Evolutionary conservation across 2,329 filamentous ascomycete species (phyloP).

Genomic region (Berkeleyomyces rouxiae): DNA sequence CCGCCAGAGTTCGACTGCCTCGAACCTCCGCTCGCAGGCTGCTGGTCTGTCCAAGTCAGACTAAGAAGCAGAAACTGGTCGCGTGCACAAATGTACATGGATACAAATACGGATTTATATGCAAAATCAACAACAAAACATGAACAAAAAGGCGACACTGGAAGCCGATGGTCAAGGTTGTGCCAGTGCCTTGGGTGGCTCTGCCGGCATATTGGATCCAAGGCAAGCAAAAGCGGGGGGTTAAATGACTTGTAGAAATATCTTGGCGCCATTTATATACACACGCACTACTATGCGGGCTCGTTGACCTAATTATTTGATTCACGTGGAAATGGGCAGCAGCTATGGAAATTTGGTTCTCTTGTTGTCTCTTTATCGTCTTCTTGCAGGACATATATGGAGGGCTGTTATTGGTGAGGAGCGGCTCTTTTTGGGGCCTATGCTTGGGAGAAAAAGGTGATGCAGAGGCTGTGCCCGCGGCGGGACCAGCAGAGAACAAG

Average conservation of each 20-base stretch:
- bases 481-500: not conserved
- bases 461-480: not conserved
- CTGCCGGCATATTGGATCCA: not conserved
- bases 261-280: not conserved
- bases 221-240: not conserved
- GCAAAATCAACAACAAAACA: not conserved
- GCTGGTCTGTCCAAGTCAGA: conserved; percentile 58
- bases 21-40: conserved; percentile 68
- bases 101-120: not conserved
- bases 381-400: no score
- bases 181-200: not conserved
- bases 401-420: no score
- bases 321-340: no score
- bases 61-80: conserved; percentile 25
- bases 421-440: no score
- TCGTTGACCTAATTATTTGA: not conserved
- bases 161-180: not conserved
- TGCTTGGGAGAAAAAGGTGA: not conserved
- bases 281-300: not conserved
- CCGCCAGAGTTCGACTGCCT: conserved; percentile 52
- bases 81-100: not conserved
- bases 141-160: not conserved
- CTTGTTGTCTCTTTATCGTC: not conserved
- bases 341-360: not conserved
- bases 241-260: not conserved